Evolutionary conservation across 192 early-diverging fungal genomes (phyloP).

Genomic region (Backusella westeae): DNA sequence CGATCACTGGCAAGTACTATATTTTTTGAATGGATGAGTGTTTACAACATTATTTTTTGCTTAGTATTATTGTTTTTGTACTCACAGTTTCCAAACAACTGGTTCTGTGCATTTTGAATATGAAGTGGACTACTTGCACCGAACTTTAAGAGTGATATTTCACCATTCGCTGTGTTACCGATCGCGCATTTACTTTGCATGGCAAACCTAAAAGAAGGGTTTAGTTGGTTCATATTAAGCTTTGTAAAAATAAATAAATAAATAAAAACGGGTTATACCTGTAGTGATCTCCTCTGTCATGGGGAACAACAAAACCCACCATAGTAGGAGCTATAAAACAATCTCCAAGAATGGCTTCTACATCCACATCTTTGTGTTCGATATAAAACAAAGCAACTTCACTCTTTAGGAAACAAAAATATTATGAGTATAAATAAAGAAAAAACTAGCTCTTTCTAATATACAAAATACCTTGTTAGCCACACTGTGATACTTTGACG

Average conservation of each 20-base stretch:
- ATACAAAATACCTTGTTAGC: slow-evolving; percentile 14
- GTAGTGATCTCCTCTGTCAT: background rate
- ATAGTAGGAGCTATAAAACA: slow-evolving; percentile 5
- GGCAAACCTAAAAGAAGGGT: slow-evolving; percentile 4
- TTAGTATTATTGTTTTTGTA: background rate
- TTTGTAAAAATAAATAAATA: background rate
- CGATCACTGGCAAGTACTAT: slow-evolving; percentile 3
- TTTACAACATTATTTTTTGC: background rate
- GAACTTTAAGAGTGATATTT: slow-evolving; percentile 9
- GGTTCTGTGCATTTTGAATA: slow-evolving; percentile 14
- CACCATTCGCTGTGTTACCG: slow-evolving; percentile 6
- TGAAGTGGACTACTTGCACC: background rate
- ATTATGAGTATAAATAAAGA: background rate
- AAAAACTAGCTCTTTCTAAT: background rate
- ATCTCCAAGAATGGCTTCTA: background rate
- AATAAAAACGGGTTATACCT: background rate
- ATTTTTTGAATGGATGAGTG: background rate
- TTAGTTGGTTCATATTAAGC: background rate
- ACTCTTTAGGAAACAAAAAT: background rate
- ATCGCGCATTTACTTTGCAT: slow-evolving; percentile 13
- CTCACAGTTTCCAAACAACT: slow-evolving; percentile 13
- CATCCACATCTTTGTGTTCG: background rate
- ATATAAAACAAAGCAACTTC: slow-evolving; percentile 10
- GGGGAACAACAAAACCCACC: slow-evolving; percentile 5
- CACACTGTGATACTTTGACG: slow-evolving; percentile 9